These are phyloP conservation scores for Inonotus obliquus DNA, from an alignment of 1,284 basidiomycete species.

Conservation along the genomic window DNA sequence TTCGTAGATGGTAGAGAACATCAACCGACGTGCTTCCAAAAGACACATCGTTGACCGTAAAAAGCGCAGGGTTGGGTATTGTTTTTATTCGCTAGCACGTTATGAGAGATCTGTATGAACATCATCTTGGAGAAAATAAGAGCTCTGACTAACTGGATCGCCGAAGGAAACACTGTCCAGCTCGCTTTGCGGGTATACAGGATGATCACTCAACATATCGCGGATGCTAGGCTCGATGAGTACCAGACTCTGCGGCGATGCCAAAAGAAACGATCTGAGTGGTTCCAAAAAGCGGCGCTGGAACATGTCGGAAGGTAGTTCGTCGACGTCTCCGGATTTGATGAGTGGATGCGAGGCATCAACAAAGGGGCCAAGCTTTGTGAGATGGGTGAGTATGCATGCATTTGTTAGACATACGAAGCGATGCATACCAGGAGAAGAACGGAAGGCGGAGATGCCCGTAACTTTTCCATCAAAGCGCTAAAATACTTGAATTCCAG, in stretches of 20 bases:
- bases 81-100: constrained; percentile 62
- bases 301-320: constrained; percentile 70
- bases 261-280: constrained; percentile 54
- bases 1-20: constrained; percentile 82
- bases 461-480: constrained; percentile 52
- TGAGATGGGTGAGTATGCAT: neutral
- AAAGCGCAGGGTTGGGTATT: constrained; percentile 84
- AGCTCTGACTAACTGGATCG: constrained; percentile 42
- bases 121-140: neutral
- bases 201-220: constrained; percentile 78
- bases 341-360: constrained; percentile 74
- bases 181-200: constrained; percentile 85
- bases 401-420: neutral
- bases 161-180: constrained; percentile 42
- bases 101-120: neutral
- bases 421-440: constrained; percentile 64
- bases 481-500: constrained; percentile 71
- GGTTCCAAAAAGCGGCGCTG: constrained; percentile 56
- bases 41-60: constrained; percentile 80
- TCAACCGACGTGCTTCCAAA: constrained; percentile 84
- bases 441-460: constrained; percentile 65
- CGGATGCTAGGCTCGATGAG: constrained; percentile 80
- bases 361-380: constrained; percentile 78
- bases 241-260: constrained; percentile 63
- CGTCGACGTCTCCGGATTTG: constrained; percentile 64